A percentile compares a stretch with the other conserved stretches of the same genome.
Evolutionary conservation across 352 stramenopile genomes (phyloP).

Genomic region (Pythium oligandrum): DNA sequence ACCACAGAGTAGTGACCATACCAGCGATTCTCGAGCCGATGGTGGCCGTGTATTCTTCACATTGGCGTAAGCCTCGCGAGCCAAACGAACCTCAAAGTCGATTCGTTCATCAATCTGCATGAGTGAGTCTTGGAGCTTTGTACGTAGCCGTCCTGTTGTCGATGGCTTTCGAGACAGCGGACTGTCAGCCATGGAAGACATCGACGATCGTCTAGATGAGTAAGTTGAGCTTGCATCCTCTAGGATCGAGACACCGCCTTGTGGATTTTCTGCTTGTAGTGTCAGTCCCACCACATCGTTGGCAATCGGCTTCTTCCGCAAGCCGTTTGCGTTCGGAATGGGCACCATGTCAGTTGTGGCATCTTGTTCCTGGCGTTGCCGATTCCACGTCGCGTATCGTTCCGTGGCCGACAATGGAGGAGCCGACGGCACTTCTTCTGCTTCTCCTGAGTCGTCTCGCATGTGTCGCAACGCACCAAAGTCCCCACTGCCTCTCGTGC

Average conservation of each 20-base stretch:
- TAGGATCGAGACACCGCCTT: conserved; percentile 5
- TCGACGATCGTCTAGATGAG: no score
- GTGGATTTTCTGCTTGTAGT: conserved; percentile 12
- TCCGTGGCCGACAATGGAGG: background rate
- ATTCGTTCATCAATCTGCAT: conserved; percentile 55
- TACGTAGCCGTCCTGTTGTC: conserved; percentile 41
- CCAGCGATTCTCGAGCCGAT: conserved; percentile 19
- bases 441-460: background rate
- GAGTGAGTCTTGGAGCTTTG: conserved; percentile 56
- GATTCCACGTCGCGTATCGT: conserved; percentile 20
- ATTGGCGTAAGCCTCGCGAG: conserved; percentile 25
- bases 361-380: conserved; percentile 9
- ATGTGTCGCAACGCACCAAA: conserved; percentile 5
- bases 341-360: conserved; percentile 15
- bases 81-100: conserved; percentile 32
- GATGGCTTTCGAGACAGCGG: background rate
- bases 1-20: conserved; percentile 71
- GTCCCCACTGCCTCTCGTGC: conserved; percentile 6
- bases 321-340: conserved; percentile 6
- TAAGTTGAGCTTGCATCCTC: no score
- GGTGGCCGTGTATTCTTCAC: conserved; percentile 25
- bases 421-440: background rate
- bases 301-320: conserved; percentile 8
- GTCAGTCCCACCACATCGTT: conserved; percentile 3
- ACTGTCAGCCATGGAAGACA: background rate